Percentiles rank a stretch among this genome's conserved stretches.
Conservation (phyloP, 306 rosid genomes). For the Amphicarpaea edgeworthii region DNA sequence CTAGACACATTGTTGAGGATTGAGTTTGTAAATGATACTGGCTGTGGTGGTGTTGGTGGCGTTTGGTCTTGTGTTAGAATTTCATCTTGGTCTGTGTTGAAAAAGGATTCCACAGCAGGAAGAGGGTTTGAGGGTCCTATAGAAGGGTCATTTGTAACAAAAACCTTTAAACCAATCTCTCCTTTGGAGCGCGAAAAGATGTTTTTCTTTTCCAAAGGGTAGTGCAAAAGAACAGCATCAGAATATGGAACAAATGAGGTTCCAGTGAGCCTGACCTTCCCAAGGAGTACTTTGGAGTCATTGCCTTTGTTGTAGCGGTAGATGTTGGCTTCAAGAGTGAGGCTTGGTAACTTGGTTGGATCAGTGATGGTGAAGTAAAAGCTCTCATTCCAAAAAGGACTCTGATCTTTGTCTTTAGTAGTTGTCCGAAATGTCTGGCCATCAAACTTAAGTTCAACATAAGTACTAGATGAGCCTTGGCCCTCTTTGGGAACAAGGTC, state of each 20-base stretch:
- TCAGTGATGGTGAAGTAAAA: conserved; percentile 87
- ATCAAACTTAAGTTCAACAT: conserved; percentile 88
- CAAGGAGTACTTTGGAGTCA: conserved; percentile 59
- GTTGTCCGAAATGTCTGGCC: conserved; percentile 77
- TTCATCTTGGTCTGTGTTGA: conserved; percentile 31
- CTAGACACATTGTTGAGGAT: conserved; percentile 51
- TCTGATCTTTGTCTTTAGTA: conserved; percentile 71
- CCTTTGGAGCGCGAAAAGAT: conserved; percentile 74
- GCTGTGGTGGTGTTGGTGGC: too few relatives aligned
- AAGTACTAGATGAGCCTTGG: conserved; percentile 68
- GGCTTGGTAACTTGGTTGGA: conserved; percentile 63
- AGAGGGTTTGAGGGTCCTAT: conserved; percentile 73
- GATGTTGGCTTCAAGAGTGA: conserved; percentile 68
- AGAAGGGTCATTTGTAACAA: conserved; percentile 74
- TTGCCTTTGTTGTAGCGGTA: conserved; percentile 57
- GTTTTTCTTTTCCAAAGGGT: conserved; percentile 77
- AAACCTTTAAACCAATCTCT: conserved; percentile 94
- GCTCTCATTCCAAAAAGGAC: conserved; percentile 86
- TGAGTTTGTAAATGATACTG: conserved; percentile 44
- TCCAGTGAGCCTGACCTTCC: conserved; percentile 79
- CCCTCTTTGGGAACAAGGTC: conserved; percentile 88
- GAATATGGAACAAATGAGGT: conserved; percentile 84
- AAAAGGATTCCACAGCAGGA: conserved; percentile 68
- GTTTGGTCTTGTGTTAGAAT: conserved; percentile 44
- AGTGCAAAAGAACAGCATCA: conserved; percentile 84